Base-by-base conservation (phyloP, 148 eudicot genomes). In the Dysphania ambrosioides region DNA sequence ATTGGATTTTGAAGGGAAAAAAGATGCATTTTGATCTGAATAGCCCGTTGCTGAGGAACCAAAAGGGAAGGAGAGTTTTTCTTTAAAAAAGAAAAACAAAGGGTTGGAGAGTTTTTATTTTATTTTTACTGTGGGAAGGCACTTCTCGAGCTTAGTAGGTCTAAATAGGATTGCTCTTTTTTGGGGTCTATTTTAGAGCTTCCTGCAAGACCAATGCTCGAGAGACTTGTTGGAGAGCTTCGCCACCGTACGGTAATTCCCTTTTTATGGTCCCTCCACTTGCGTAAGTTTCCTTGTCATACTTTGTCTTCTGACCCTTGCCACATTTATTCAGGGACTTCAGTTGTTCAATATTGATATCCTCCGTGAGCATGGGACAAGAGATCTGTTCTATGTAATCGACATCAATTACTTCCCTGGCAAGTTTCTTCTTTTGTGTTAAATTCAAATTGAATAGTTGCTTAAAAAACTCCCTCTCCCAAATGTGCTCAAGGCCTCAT, bases 361-460 rank as follows among this genome's bases (percentile, higher is more conserved):
- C 63, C 79, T 85, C 62, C 83, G 87, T 57, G 87, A 82, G 57
- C 83, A 85, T 65, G 85, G 83, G 71, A 82, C 75, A 67, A 81
- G 74, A 56, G 81, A 82, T 56, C 72, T 82, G 11, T 85, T 82
- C 68, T 85, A 85, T 75, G 87, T 85, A 72, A 80, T 85, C 13
- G 87, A 85, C 75, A 85, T 85, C 68, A 85, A 85, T 49, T 85
- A 85, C 83, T 85, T 85, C 70, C 87, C 87, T 69, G 87, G 85
- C 32, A 75, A 77, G 79, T 82, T 31, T 55, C 60, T 61, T 24
- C n/a, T 77, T 60, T 29, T 41, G 23, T 35, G 15, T 66, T 38
- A 66, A 40, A n/a, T 13, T 66, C 34, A 13, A 30, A n/a, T n/a
- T 75, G 0, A 9, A 4, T 69, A 24, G 15, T 19, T 23, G 58